These are phyloP conservation scores for Vickermania ingenoplastis DNA, from an alignment of 208 protist species.

Conservation along the genomic window DNA sequence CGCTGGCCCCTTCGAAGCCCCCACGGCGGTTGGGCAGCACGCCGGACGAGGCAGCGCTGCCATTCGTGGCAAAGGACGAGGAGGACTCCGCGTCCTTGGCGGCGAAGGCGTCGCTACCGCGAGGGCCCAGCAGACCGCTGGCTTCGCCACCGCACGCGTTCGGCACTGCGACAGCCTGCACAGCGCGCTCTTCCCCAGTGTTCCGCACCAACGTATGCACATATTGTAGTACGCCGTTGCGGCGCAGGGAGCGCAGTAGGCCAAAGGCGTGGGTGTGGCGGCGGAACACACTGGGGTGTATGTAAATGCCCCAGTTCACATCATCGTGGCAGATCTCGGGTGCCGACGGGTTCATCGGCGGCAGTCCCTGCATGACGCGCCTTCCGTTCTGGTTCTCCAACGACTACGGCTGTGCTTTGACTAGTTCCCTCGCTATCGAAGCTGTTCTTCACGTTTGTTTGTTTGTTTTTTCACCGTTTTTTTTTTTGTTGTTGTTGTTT, in stretches of 20 bases:
- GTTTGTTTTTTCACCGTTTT: no score
- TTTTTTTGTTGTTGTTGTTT: not conserved
- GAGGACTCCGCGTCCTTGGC: not conserved
- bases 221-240: conserved; percentile 2
- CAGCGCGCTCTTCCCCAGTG: not conserved
- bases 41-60: not conserved
- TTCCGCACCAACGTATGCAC: not conserved
- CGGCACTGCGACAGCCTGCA: not conserved
- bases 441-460: no score
- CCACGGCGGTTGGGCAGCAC: not conserved
- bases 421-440: no score
- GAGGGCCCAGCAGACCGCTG: no score
- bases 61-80: not conserved
- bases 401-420: no score
- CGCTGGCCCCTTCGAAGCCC: not conserved
- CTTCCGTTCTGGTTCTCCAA: no score
- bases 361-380: no score
- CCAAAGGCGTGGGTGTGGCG: not conserved
- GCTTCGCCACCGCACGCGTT: not conserved
- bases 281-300: not conserved
- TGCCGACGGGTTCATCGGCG: no score
- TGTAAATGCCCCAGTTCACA: not conserved
- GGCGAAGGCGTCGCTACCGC: no score
- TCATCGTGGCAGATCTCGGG: no score
- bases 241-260: not conserved